Percentiles rank a stretch among this genome's conserved stretches.
These are phyloP conservation scores for Symbiotaphrina buchneri DNA, from an alignment of 495 filamentous ascomycete genomes.

Conservation along the genomic window DNA sequence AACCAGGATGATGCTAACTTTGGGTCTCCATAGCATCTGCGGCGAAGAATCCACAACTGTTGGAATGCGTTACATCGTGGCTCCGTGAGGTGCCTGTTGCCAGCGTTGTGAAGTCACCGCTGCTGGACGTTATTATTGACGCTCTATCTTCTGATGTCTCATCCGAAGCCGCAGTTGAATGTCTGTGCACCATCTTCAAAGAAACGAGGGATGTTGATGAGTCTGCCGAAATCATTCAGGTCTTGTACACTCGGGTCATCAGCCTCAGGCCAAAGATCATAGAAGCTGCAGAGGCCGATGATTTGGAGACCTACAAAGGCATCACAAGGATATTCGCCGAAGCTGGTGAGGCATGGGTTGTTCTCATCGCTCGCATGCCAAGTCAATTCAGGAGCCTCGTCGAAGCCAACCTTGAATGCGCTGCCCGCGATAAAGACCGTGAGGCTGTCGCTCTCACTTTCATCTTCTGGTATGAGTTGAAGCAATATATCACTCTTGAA, in stretches of 20 bases:
- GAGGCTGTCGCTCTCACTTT: constrained; percentile 86
- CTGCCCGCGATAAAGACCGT: constrained; percentile 60
- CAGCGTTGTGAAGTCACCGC: constrained; percentile 63
- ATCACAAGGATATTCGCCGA: constrained; percentile 79
- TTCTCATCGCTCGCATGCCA: constrained; percentile 70
- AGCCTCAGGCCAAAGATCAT: constrained; percentile 58
- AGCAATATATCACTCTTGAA: constrained; percentile 82
- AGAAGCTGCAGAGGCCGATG: constrained; percentile 52
- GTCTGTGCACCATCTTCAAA: constrained; percentile 69
- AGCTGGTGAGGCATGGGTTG: constrained; percentile 82
- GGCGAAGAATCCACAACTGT: constrained; percentile 68
- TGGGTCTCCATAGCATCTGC: constrained; percentile 23
- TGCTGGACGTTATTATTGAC: constrained; percentile 60
- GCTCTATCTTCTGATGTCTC: constrained; percentile 53
- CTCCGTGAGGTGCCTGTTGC: constrained; percentile 70
- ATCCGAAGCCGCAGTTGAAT: constrained; percentile 82
- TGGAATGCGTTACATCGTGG: constrained; percentile 94
- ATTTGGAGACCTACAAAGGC: constrained; percentile 72
- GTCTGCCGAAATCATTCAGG: constrained; percentile 54
- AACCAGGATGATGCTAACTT: constrained; percentile 8
- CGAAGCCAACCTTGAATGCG: constrained; percentile 76
- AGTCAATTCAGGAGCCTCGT: constrained; percentile 66
- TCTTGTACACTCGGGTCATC: constrained; percentile 66
- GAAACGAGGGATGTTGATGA: constrained; percentile 90
- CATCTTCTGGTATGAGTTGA: constrained; percentile 95